Evolutionary conservation across 2,329 filamentous ascomycete genomes (phyloP).

Genomic region (Zopfia rhizophila): DNA sequence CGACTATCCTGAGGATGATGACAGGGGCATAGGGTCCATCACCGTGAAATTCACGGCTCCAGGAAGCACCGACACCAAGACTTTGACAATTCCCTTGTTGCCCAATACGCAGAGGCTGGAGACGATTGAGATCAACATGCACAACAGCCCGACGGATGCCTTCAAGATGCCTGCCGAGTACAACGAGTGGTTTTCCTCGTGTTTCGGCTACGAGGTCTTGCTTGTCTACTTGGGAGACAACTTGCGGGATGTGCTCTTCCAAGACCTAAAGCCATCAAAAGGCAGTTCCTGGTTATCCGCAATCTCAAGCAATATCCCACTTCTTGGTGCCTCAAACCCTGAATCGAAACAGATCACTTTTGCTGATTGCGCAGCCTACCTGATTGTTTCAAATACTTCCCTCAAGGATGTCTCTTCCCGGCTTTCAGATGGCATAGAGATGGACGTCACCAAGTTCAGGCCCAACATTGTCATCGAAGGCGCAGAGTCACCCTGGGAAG

Average conservation of each 20-base stretch:
- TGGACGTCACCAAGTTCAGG: conserved; percentile 60
- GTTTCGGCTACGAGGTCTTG: conserved; percentile 56
- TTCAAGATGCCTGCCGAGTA: conserved; percentile 56
- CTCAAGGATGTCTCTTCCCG: conserved; percentile 70
- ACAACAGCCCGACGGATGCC: conserved; percentile 54
- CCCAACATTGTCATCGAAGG: conserved; percentile 59
- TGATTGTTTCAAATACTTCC: conserved; percentile 76
- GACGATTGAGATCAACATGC: conserved; percentile 55
- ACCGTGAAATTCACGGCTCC: conserved; percentile 54
- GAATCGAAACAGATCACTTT: conserved; percentile 67
- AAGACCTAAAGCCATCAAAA: conserved; percentile 35
- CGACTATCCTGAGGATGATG: conserved; percentile 36
- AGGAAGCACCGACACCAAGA: conserved; percentile 32
- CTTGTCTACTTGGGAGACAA: conserved; percentile 57
- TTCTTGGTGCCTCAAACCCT: conserved; percentile 14
- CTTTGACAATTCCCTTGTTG: conserved; percentile 52
- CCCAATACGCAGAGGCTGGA: conserved; percentile 51
- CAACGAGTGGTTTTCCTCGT: conserved; percentile 56
- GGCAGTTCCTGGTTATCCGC: conserved; percentile 44
- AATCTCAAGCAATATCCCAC: conserved; percentile 34
- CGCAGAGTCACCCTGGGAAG: conserved; percentile 54
- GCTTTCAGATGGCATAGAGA: conserved; percentile 46
- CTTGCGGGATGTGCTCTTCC: conserved; percentile 53
- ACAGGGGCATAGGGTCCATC: conserved; percentile 44
- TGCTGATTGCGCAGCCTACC: conserved; percentile 78